Percentiles rank a stretch among this genome's conserved stretches.
Evolutionary conservation across 495 filamentous ascomycete genomes (phyloP).

Genomic region (Penicillium coprophilum): DNA sequence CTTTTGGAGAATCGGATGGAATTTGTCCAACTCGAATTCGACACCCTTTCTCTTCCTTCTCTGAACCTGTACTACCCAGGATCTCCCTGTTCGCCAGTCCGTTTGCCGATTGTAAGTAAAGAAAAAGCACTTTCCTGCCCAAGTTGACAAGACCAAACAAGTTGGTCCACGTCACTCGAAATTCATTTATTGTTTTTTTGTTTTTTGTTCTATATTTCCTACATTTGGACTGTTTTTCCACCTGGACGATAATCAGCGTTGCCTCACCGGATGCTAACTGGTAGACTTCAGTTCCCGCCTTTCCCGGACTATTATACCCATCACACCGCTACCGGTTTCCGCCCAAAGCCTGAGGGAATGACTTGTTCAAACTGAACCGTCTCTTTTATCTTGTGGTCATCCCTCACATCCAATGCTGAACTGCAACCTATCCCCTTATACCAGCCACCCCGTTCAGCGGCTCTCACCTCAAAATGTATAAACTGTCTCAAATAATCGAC

Average conservation of each 20-base stretch:
- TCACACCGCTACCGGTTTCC: conserved; percentile 27
- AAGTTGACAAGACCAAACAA: too few relatives aligned
- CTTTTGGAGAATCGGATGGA: neutral
- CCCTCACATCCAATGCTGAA: conserved; percentile 21
- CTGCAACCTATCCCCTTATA: conserved; percentile 9
- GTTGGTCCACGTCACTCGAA: conserved; percentile 21
- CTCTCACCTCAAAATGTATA: conserved; percentile 23
- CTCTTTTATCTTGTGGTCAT: conserved; percentile 1
- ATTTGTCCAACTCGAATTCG: too few relatives aligned
- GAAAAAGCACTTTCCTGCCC: conserved; percentile 22
- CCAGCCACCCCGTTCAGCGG: conserved; percentile 19
- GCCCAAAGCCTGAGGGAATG: conserved; percentile 13
- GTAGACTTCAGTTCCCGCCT: conserved; percentile 12
- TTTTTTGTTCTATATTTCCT: conserved; percentile 1
- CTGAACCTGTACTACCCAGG: conserved; percentile 9
- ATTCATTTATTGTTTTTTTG: conserved; percentile 11
- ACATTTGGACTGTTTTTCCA: neutral
- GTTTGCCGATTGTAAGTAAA: conserved; percentile 29
- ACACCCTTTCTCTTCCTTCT: neutral
- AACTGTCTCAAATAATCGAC: conserved; percentile 23
- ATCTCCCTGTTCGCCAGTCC: conserved; percentile 26
- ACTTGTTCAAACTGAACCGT: conserved; percentile 18
- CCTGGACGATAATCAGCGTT: conserved; percentile 1
- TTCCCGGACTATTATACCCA: conserved; percentile 13
- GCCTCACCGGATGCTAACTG: conserved; percentile 12